Evolutionary conservation across 2,329 filamentous ascomycete genomes (phyloP).

Genomic region (Pseudopithomyces maydicus): DNA sequence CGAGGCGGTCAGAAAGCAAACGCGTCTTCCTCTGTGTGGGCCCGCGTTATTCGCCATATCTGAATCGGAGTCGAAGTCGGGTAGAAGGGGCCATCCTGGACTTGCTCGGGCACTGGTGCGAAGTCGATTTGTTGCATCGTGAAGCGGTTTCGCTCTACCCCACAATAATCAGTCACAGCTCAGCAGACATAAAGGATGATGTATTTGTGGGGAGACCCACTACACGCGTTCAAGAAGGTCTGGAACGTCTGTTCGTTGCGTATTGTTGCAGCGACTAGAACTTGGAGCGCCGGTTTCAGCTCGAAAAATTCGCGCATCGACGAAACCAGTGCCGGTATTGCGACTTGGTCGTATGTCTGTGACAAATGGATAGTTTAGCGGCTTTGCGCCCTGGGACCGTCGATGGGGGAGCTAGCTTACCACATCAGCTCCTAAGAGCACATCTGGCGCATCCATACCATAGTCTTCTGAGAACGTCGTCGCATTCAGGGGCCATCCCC

Average conservation of each 20-base stretch:
- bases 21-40: slow-evolving; percentile 21
- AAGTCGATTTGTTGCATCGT: slow-evolving; percentile 38
- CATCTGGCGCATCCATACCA: slow-evolving; percentile 57
- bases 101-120: slow-evolving; percentile 33
- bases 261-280: slow-evolving; percentile 73
- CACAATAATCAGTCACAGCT: slow-evolving; percentile 43
- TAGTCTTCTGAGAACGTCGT: slow-evolving; percentile 62
- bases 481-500: slow-evolving; percentile 66
- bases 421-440: slow-evolving; percentile 77
- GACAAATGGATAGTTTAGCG: slow-evolving; percentile 13
- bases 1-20: slow-evolving; percentile 31
- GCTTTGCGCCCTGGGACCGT: not conserved
- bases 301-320: slow-evolving; percentile 68
- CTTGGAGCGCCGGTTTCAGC: slow-evolving; percentile 59
- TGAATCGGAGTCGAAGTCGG: slow-evolving; percentile 63
- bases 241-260: slow-evolving; percentile 72
- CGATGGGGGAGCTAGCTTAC: slow-evolving; percentile 42
- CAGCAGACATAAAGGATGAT: slow-evolving; percentile 26
- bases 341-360: slow-evolving; percentile 71
- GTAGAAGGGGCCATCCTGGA: slow-evolving; percentile 69
- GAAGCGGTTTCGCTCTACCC: slow-evolving; percentile 47
- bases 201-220: slow-evolving; percentile 46
- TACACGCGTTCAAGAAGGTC: slow-evolving; percentile 65
- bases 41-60: slow-evolving; percentile 54
- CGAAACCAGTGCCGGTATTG: slow-evolving; percentile 66